Percentiles rank a stretch among this genome's conserved stretches.
Evolutionary conservation across 140 eudicot genomes (phyloP).

Genomic region (Bidens hawaiensis): DNA sequence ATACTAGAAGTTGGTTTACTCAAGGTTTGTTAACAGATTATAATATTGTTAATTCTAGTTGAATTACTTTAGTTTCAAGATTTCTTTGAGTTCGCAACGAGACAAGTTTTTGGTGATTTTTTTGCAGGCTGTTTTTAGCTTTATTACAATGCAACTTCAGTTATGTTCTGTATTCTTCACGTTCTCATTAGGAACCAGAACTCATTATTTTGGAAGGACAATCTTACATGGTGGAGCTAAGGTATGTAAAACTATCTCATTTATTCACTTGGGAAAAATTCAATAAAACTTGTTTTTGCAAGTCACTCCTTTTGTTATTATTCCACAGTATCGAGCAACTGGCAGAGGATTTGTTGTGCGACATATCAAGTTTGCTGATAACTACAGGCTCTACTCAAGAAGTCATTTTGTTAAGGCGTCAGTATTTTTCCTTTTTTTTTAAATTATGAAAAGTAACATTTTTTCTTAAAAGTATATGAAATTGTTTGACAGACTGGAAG

Average conservation of each 20-base stretch:
- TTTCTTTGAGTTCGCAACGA: background rate
- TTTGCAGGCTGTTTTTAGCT: constrained; percentile 94
- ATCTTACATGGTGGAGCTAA: constrained; percentile 99
- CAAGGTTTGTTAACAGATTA: constrained; percentile 50
- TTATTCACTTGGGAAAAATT: background rate
- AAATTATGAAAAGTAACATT: background rate
- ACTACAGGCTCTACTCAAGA: constrained; percentile 95
- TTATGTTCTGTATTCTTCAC: constrained; percentile 97
- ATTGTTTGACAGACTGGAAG: constrained; percentile 68
- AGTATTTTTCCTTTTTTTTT: constrained; percentile 26
- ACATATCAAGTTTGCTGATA: constrained; percentile 96
- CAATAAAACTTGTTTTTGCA: background rate
- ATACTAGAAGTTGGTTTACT: constrained; percentile 86
- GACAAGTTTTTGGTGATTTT: background rate
- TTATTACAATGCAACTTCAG: constrained; percentile 95
- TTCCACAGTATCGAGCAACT: constrained; percentile 86
- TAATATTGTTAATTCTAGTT: background rate
- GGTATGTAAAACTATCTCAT: constrained; percentile 34
- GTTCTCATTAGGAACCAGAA: constrained; percentile 93
- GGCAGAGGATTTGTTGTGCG: constrained; percentile 99
- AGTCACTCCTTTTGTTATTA: constrained; percentile 15
- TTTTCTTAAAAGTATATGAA: background rate
- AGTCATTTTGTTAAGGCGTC: constrained; percentile 99
- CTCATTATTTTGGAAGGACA: constrained; percentile 99
- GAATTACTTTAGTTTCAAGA: background rate